Percentiles rank a stretch among this genome's conserved stretches.
phyloP scores from a whole-genome alignment of 2,329 filamentous ascomycete species.

The Pseudocercospora musae region DNA sequence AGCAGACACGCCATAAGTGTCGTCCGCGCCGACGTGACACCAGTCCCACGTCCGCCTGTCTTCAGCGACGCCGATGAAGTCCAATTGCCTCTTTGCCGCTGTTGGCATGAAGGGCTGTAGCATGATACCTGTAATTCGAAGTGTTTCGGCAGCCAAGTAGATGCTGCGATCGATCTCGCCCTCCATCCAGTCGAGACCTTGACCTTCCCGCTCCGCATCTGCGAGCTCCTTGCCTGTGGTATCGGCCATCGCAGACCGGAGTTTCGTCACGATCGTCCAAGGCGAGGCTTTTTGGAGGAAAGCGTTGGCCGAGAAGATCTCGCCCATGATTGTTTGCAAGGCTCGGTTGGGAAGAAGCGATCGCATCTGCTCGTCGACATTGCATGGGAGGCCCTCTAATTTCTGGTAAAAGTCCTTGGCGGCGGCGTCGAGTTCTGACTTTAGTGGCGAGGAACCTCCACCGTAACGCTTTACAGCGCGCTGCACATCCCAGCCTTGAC shows the following conservation, averaged over 20 bases:
- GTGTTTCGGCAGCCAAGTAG: conserved; percentile 68
- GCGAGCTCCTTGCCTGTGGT: conserved; percentile 31
- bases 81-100: conserved; percentile 69
- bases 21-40: conserved; percentile 63
- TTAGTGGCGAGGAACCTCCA: neutral
- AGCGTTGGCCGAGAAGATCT: conserved; percentile 62
- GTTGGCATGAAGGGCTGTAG: conserved; percentile 87
- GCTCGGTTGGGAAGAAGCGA: conserved; percentile 62
- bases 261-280: conserved; percentile 58
- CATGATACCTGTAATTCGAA: conserved; percentile 78
- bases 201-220: conserved; percentile 18
- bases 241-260: conserved; percentile 25
- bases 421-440: neutral
- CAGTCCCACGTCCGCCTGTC: conserved; percentile 61
- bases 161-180: conserved; percentile 57
- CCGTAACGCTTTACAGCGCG: conserved; percentile 33
- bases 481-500: conserved; percentile 56
- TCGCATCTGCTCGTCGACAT: conserved; percentile 58
- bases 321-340: conserved; percentile 61
- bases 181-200: conserved; percentile 31
- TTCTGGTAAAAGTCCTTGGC: conserved; percentile 8
- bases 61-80: conserved; percentile 69
- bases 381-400: conserved; percentile 34
- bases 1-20: conserved; percentile 60
- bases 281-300: conserved; percentile 64